Percentiles rank a stretch among this genome's conserved stretches.
Conservation (phyloP, 441 rosid species). For the Rhodomyrtus psidioides region DNA sequence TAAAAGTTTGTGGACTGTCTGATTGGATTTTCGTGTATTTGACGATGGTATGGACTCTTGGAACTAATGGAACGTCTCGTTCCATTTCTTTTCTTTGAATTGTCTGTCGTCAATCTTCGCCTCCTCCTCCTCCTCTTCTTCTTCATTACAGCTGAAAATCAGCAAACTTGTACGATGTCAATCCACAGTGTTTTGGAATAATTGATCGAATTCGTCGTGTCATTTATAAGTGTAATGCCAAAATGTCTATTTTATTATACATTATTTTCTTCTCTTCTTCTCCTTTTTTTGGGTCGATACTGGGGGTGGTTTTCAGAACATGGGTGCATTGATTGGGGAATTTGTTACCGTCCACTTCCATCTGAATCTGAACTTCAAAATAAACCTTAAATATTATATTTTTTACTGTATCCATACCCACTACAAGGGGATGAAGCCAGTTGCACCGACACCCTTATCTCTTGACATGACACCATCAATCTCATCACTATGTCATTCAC, state of each 20-base stretch:
- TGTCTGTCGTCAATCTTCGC: not conserved
- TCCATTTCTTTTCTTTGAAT: not conserved
- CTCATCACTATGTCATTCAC: not conserved
- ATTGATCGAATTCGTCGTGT: not conserved
- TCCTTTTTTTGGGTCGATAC: not conserved
- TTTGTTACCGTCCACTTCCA: not conserved
- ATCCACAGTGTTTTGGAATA: not conserved
- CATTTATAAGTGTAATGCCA: not conserved
- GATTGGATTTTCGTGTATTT: not conserved
- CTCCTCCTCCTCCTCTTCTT: not conserved
- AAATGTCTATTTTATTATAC: not conserved
- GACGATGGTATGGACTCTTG: not conserved
- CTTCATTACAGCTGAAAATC: not conserved
- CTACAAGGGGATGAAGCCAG: not conserved
- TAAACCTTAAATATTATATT: not conserved
- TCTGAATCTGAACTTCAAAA: not conserved
- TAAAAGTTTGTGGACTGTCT: not conserved
- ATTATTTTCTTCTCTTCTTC: not conserved
- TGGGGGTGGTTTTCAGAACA: not conserved
- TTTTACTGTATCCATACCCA: not conserved
- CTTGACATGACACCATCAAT: not conserved
- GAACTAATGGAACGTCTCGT: not conserved
- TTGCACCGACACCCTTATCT: not conserved
- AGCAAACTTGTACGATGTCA: not conserved
- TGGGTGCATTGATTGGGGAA: not conserved